Conservation (phyloP, 257 asterid species). For the Galeopsis tetrahit region DNA sequence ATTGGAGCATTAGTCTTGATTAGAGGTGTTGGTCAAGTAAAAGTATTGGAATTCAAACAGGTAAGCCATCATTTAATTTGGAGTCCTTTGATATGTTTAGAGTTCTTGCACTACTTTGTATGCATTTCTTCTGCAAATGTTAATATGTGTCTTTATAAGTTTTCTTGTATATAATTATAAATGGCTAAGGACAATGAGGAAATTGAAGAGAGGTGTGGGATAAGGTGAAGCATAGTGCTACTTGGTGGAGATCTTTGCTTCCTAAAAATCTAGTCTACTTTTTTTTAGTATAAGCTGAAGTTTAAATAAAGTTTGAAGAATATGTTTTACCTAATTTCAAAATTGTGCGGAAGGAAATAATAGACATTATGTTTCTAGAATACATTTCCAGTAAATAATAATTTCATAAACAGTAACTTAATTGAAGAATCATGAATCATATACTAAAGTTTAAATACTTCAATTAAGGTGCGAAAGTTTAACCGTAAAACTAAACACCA, state of each 20-base stretch:
- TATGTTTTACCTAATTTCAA: neutral
- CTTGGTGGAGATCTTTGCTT: neutral
- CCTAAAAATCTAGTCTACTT: neutral
- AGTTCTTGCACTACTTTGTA: slow-evolving; percentile 5
- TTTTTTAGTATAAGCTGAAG: neutral
- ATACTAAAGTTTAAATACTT: neutral
- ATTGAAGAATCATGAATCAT: neutral
- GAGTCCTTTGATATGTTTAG: slow-evolving; percentile 1
- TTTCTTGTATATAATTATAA: slow-evolving; percentile 14
- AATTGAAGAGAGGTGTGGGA: slow-evolving; percentile 7
- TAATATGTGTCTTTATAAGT: neutral
- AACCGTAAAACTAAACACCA: neutral
- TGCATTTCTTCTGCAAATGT: neutral
- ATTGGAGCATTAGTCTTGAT: slow-evolving; percentile 77
- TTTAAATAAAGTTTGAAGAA: neutral
- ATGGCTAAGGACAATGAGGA: neutral
- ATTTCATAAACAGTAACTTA: neutral
- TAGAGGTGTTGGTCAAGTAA: slow-evolving; percentile 82
- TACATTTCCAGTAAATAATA: neutral
- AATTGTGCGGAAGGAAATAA: neutral
- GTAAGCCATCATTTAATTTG: slow-evolving; percentile 38
- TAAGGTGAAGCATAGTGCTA: neutral
- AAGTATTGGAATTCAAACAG: slow-evolving; percentile 61
- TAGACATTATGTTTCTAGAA: neutral
- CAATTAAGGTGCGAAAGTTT: neutral